Percentiles rank a stretch among this genome's conserved stretches.
These are phyloP conservation scores for Aureobasidium subglaciale DNA, from an alignment of 2,329 filamentous ascomycete genomes.

Conservation along the genomic window DNA sequence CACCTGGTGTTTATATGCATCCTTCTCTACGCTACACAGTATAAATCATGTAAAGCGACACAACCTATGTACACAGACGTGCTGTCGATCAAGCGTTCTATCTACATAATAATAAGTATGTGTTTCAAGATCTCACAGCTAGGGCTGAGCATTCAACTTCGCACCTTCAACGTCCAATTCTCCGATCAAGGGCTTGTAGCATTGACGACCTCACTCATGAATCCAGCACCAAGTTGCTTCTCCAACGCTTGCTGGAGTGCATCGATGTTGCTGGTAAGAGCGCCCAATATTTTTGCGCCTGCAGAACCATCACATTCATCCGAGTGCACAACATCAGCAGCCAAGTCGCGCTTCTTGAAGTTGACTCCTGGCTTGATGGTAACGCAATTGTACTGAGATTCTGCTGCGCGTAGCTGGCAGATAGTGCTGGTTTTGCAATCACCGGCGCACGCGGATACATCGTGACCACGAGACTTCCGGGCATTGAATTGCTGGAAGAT, in stretches of 20 bases:
- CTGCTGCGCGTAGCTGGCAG: slow-evolving; percentile 47
- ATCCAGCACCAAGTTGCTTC: slow-evolving; percentile 1
- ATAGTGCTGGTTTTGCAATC: slow-evolving; percentile 42
- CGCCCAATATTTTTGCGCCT: slow-evolving; percentile 1
- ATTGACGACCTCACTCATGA: slow-evolving; percentile 1
- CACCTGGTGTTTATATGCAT: too few relatives aligned
- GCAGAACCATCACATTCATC: slow-evolving; percentile 12
- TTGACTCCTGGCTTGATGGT: slow-evolving; percentile 6
- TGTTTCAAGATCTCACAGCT: too few relatives aligned
- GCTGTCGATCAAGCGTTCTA: too few relatives aligned
- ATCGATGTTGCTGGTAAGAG: not conserved
- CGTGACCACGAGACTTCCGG: slow-evolving; percentile 44
- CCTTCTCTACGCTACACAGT: too few relatives aligned
- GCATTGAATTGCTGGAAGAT: slow-evolving; percentile 43
- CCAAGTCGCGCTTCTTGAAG: slow-evolving; percentile 8
- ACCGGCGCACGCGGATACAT: slow-evolving; percentile 34
- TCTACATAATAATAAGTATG: too few relatives aligned
- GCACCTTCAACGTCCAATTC: too few relatives aligned
- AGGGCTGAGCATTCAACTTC: too few relatives aligned
- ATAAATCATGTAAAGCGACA: too few relatives aligned
- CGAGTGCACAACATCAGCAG: not conserved
- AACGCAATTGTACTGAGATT: slow-evolving; percentile 47
- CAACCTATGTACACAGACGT: too few relatives aligned
- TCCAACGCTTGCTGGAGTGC: not conserved
- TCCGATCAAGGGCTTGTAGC: not conserved